Percentiles rank a stretch among this genome's conserved stretches.
phyloP scores from a whole-genome alignment of 345 rosid species.

The Salix dunnii region DNA sequence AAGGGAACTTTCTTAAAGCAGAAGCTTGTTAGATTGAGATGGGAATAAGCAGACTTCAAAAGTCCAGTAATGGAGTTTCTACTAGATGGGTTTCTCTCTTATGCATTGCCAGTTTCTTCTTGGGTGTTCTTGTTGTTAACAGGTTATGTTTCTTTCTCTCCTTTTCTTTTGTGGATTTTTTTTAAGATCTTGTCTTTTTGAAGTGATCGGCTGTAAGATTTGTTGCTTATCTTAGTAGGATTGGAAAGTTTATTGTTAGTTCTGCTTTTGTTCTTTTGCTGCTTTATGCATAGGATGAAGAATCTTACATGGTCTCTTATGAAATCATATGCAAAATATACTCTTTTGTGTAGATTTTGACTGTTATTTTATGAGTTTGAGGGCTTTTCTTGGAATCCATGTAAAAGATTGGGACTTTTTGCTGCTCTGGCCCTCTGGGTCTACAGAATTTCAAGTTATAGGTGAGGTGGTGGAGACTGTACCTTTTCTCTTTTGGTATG shows the following conservation, averaged over 20 bases:
- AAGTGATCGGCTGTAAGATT: slow-evolving; percentile 18
- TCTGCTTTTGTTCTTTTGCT: background rate
- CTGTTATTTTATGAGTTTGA: slow-evolving; percentile 1
- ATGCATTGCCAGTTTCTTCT: slow-evolving; percentile 72
- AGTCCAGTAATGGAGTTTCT: slow-evolving; percentile 53
- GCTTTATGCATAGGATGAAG: slow-evolving; percentile 2
- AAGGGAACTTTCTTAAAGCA: slow-evolving; percentile 30
- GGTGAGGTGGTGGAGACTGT: background rate
- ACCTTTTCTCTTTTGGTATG: background rate
- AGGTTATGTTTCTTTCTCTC: slow-evolving; percentile 37
- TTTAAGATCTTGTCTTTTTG: slow-evolving; percentile 44
- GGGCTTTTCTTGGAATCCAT: slow-evolving; percentile 6
- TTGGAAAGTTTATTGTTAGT: slow-evolving; percentile 2
- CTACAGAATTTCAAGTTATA: background rate
- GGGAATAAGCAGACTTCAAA: slow-evolving; percentile 63
- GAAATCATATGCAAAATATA: slow-evolving; percentile 18
- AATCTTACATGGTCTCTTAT: slow-evolving; percentile 8
- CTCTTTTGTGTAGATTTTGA: slow-evolving; percentile 7
- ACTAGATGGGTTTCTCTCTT: slow-evolving; percentile 62
- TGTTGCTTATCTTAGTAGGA: background rate
- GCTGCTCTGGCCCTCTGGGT: background rate
- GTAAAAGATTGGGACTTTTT: background rate
- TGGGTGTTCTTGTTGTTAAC: slow-evolving; percentile 65
- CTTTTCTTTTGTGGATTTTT: slow-evolving; percentile 1
- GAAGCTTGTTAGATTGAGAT: slow-evolving; percentile 34